Evolutionary conservation across 2,329 filamentous ascomycete species (phyloP).

Genomic region (Aureobasidium sp.): DNA sequence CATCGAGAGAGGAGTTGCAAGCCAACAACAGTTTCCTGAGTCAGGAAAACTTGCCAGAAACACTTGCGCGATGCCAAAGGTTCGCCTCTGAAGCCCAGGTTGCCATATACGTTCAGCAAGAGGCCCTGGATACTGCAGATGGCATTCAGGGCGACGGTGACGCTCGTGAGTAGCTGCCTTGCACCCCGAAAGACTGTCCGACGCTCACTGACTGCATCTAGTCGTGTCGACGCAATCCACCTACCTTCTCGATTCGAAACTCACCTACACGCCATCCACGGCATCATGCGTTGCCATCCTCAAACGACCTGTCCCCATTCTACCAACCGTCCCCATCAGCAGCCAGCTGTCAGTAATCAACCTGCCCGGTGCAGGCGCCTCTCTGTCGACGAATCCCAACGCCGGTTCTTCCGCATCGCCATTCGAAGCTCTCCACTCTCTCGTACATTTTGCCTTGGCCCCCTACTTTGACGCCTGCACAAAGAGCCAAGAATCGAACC

Average conservation of each 20-base stretch:
- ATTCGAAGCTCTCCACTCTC: constrained; percentile 84
- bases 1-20: constrained; percentile 66
- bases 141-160: constrained; percentile 13
- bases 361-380: constrained; percentile 51
- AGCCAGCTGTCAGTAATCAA: constrained; percentile 91
- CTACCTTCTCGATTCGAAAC: constrained; percentile 74
- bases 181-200: neutral
- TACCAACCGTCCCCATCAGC: constrained; percentile 70
- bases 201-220: neutral
- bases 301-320: constrained; percentile 82
- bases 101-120: constrained; percentile 86
- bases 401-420: constrained; percentile 69
- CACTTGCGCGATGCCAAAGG: constrained; percentile 74
- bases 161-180: neutral
- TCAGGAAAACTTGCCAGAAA: constrained; percentile 61
- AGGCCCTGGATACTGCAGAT: constrained; percentile 38
- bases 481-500: constrained; percentile 62
- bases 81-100: constrained; percentile 84
- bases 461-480: constrained; percentile 98
- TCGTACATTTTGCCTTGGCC: constrained; percentile 82
- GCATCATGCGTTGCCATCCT: constrained; percentile 79
- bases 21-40: constrained; percentile 75
- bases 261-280: constrained; percentile 70
- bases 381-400: constrained; percentile 42
- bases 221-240: constrained; percentile 34